A percentile compares a stretch with the other conserved stretches of the same genome.
phyloP scores from a whole-genome alignment of 768 basidiomycete species.

The Lentinula sp. region DNA sequence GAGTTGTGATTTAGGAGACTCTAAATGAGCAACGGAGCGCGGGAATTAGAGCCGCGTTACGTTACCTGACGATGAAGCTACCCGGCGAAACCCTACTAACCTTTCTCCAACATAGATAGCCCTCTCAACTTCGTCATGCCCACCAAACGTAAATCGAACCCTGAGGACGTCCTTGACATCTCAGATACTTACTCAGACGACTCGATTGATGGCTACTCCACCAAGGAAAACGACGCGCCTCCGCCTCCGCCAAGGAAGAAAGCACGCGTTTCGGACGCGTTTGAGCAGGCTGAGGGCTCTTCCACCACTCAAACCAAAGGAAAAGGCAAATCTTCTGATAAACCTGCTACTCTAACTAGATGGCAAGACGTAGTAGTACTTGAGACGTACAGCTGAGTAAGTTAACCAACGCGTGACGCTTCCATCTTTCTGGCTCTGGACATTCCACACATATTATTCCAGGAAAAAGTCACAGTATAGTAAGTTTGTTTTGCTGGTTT shows the following conservation, averaged over 20 bases:
- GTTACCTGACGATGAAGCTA: background rate
- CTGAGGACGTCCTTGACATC: constrained; percentile 10
- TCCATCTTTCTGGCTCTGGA: too few species aligned
- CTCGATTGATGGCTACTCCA: constrained; percentile 3
- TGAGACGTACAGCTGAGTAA: background rate
- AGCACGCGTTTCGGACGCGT: constrained; percentile 18
- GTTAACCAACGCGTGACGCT: too few species aligned
- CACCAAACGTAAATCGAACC: background rate
- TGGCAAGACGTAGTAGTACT: background rate
- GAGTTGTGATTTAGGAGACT: too few species aligned
- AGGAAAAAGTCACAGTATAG: too few species aligned
- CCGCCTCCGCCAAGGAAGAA: constrained; percentile 21
- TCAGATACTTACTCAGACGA: constrained; percentile 1
- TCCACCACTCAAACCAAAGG: background rate
- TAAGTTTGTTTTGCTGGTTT: too few species aligned
- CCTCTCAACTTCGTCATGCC: background rate
- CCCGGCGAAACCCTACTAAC: too few species aligned
- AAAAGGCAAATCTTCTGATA: background rate
- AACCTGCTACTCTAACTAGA: background rate
- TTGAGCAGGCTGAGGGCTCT: constrained; percentile 7
- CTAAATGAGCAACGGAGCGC: background rate
- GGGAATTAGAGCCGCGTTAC: background rate
- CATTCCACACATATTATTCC: background rate
- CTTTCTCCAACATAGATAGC: background rate
- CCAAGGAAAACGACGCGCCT: constrained; percentile 13